Evolutionary conservation across 1,284 basidiomycete genomes (phyloP), one percentile per base, ranked within the genome.

Genomic region (Singerocomus rubriflavus): DNA sequence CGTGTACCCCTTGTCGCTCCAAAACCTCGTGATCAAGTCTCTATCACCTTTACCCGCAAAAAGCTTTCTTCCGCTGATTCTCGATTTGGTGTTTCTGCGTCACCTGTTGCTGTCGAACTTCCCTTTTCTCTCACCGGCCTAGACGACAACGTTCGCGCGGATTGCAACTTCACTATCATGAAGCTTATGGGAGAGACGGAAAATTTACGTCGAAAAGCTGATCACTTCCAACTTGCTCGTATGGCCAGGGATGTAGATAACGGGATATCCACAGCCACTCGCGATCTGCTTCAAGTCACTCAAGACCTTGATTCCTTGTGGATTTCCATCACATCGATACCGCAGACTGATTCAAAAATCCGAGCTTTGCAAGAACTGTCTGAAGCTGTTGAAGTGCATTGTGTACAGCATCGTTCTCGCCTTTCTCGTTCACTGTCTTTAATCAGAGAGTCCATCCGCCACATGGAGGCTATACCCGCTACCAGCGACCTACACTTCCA

Each of bases 111-210:
- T 21, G 57, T 73, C 17, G 74, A 76, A 42, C 61, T 79, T 11
- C 78, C 84, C 0, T 78, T 91, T 57, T 84, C 88, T 48, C 72
- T 84, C 13, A 61, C 70, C 8, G 67, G 68, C n/a, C 67, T 91
- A 16, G 88, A 93, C 59, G 76, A 78, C 41, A 72, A 72, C 32
- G 85, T 92, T 30, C 84, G 91, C 4, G 67, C 74, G 12, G 84
- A 91, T 60, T 80, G 78, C 25, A 93, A 93, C 63, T 72, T 77
- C 6, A 82, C 82, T 57, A 74, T 81, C 26, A 79, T 89, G 63
- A 74, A 73, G 43, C 74, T 93, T 14, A 75, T 75, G 6, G 81
- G 82, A 12, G 74, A 74, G 25, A 53, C 83, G 25, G 78, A 81
- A 51, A 65, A 63, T 16, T 66, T 88, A 26, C 66, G 73, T 31